Evolutionary conservation across 2,329 filamentous ascomycete species (phyloP).

Genomic region (Chaetomium sp.): DNA sequence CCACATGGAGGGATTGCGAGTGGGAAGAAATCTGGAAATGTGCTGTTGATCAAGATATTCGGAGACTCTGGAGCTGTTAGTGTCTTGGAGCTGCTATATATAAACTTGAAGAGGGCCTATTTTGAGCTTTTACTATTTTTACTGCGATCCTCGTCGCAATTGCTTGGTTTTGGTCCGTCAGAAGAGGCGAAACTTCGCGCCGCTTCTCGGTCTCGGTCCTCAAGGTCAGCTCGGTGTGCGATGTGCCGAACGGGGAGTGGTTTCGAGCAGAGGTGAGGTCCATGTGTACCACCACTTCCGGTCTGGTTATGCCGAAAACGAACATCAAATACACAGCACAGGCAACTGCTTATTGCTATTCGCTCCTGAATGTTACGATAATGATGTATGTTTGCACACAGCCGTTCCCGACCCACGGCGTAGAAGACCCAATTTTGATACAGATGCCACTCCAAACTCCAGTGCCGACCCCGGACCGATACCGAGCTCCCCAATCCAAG

Average conservation of each 20-base stretch:
- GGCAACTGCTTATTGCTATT: neutral
- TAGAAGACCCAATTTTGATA: neutral
- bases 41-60: neutral
- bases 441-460: slow-evolving; percentile 4
- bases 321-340: neutral
- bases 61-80: neutral
- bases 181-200: neutral
- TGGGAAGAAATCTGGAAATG: neutral
- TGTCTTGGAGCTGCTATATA: neutral
- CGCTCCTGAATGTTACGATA: neutral
- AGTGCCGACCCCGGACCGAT: neutral
- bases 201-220: slow-evolving; percentile 1
- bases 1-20: neutral
- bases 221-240: neutral
- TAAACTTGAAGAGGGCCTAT: neutral
- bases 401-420: neutral
- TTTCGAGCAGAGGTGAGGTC: no score
- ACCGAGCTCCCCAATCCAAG: neutral
- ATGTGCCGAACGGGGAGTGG: neutral
- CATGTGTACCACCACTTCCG: neutral
- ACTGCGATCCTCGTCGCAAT: neutral
- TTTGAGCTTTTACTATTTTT: neutral
- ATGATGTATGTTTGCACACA: neutral
- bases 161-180: neutral
- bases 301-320: neutral